Conservation (phyloP, 2,329 filamentous ascomycete species). For the Dothideomycetes sp. region DNA sequence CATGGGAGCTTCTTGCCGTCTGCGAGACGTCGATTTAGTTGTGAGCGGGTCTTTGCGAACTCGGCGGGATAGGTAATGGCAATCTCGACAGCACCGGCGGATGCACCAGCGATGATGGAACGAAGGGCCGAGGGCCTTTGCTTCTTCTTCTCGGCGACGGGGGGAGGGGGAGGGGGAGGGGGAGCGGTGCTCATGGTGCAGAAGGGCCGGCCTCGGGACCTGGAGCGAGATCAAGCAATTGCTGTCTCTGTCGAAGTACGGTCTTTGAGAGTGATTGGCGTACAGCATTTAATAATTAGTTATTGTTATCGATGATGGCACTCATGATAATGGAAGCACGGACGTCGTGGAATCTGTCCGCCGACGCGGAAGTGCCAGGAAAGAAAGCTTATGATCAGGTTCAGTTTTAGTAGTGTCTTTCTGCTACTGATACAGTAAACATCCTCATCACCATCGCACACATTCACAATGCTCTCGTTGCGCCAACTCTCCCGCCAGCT, state of each 20-base stretch:
- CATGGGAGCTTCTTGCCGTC: slow-evolving; percentile 82
- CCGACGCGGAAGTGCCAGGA: too few relatives aligned
- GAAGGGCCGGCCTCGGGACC: neutral
- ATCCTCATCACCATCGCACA: slow-evolving; percentile 2
- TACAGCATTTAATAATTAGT: too few relatives aligned
- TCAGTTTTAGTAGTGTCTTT: too few relatives aligned
- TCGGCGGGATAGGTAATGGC: slow-evolving; percentile 92
- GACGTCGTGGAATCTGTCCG: too few relatives aligned
- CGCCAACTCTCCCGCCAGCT: slow-evolving; percentile 37
- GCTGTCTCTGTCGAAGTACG: neutral
- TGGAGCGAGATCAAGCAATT: neutral
- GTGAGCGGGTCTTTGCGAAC: slow-evolving; percentile 91
- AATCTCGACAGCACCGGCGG: slow-evolving; percentile 93
- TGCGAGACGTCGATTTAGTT: slow-evolving; percentile 77
- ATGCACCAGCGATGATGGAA: slow-evolving; percentile 83
- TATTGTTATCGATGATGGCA: too few relatives aligned
- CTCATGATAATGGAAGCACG: too few relatives aligned
- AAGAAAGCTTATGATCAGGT: too few relatives aligned
- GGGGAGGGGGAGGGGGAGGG: slow-evolving; percentile 4
- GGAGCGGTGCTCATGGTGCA: slow-evolving; percentile 12
- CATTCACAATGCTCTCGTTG: slow-evolving; percentile 35
- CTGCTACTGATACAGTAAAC: too few relatives aligned
- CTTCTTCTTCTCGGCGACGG: slow-evolving; percentile 18
- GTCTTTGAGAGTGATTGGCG: too few relatives aligned
- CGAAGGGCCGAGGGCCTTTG: slow-evolving; percentile 67